phyloP scores from a whole-genome alignment of 2,329 filamentous ascomycete genomes.

The Fusarium sp. region DNA sequence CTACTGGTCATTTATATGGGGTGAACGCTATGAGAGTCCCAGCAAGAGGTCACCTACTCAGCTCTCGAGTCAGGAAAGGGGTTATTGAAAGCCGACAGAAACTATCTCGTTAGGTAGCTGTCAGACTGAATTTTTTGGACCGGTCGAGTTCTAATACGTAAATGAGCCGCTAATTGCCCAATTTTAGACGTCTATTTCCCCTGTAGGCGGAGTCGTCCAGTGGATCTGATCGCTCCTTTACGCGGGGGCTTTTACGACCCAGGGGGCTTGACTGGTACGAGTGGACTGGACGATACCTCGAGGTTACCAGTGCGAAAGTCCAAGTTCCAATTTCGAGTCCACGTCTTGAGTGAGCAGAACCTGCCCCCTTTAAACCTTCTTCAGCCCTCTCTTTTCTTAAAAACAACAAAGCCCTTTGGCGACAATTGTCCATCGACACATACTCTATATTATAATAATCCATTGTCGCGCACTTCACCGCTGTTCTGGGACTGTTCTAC shows the following conservation, averaged over 20 bases:
- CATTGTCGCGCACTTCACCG: constrained; percentile 24
- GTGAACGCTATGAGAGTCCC: not conserved
- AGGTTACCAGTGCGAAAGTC: constrained; percentile 20
- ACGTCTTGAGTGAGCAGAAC: constrained; percentile 25
- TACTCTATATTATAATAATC: constrained; percentile 1
- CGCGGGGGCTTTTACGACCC: constrained; percentile 29
- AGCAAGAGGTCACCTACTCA: not conserved
- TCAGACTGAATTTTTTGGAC: constrained; percentile 21
- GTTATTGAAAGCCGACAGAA: constrained; percentile 3
- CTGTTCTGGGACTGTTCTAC: constrained; percentile 27
- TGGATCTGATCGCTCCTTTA: constrained; percentile 37
- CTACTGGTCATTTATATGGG: not conserved
- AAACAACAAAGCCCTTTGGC: constrained; percentile 18
- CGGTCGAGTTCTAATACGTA: constrained; percentile 12
- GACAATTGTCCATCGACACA: constrained; percentile 3
- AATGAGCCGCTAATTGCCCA: constrained; percentile 36
- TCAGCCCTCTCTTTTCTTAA: constrained; percentile 18
- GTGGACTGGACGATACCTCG: constrained; percentile 18
- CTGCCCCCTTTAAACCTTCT: constrained; percentile 34
- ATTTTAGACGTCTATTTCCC: constrained; percentile 33
- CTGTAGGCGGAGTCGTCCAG: constrained; percentile 34
- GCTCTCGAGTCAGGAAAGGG: constrained; percentile 19
- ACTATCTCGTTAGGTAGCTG: constrained; percentile 16
- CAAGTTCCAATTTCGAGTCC: constrained; percentile 36
- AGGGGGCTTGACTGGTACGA: constrained; percentile 35